These are phyloP conservation scores for Silene coronaria DNA, from an alignment of 179 eudicot genomes.

Conservation along the genomic window DNA sequence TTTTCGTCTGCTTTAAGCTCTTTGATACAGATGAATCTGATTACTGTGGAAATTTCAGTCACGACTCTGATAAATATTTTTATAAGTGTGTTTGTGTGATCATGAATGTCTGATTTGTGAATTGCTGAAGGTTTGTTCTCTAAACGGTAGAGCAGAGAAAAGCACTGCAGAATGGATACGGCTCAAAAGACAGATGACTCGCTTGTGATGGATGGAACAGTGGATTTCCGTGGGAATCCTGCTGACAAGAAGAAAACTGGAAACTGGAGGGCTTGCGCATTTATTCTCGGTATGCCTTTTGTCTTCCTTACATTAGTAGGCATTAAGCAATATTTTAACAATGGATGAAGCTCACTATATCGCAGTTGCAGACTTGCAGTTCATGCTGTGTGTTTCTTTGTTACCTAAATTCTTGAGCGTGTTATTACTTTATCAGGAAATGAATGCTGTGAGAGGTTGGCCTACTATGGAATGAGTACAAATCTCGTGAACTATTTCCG, in stretches of 20 bases:
- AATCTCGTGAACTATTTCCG: slow-evolving; percentile 47
- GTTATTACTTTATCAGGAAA: slow-evolving; percentile 29
- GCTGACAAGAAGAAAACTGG: slow-evolving; percentile 43
- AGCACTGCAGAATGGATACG: neutral
- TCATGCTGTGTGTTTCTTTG: neutral
- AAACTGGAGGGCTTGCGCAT: slow-evolving; percentile 52
- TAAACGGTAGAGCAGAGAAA: neutral
- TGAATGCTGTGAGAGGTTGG: slow-evolving; percentile 59
- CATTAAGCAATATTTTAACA: neutral
- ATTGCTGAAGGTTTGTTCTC: neutral
- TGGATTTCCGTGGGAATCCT: slow-evolving; percentile 32
- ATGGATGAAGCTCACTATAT: neutral
- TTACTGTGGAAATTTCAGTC: no score
- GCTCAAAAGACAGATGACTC: neutral
- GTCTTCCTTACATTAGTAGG: neutral
- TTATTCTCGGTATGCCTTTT: slow-evolving; percentile 40
- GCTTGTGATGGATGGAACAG: slow-evolving; percentile 14
- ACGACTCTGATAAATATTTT: no score
- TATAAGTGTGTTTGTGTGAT: neutral
- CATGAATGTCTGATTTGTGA: neutral
- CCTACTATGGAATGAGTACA: slow-evolving; percentile 52
- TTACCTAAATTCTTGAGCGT: neutral
- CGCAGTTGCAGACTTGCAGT: neutral
- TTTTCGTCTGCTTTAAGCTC: no score
- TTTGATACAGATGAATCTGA: no score